A percentile compares a stretch with the other conserved stretches of the same genome.
phyloP scores from a whole-genome alignment of 2,329 filamentous ascomycete genomes.

The Graphilbum sp. region DNA sequence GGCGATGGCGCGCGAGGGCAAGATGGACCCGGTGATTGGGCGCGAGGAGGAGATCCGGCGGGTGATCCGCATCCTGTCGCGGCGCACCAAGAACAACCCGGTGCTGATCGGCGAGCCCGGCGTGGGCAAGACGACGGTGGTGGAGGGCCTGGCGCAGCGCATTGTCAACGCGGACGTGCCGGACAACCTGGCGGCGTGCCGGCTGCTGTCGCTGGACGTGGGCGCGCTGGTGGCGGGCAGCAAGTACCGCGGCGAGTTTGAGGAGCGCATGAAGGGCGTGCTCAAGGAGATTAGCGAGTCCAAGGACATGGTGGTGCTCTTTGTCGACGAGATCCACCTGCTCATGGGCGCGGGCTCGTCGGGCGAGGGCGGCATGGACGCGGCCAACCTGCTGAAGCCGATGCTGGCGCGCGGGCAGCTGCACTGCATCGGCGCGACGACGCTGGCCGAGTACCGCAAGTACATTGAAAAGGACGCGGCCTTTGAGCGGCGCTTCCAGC shows the following conservation, averaged over 20 bases:
- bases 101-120: constrained; percentile 95
- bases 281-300: constrained; percentile 91
- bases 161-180: constrained; percentile 96
- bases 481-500: constrained; percentile 96
- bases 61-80: constrained; percentile 78
- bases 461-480: constrained; percentile 98
- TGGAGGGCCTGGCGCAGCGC: constrained; percentile 85
- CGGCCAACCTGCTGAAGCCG: constrained; percentile 91
- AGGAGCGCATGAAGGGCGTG: constrained; percentile 98
- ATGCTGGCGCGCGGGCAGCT: constrained; percentile 95
- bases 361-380: constrained; percentile 96
- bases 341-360: constrained; percentile 94
- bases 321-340: constrained; percentile 96
- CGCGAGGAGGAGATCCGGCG: constrained; percentile 90
- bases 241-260: constrained; percentile 97
- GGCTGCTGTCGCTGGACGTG: constrained; percentile 85
- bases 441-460: constrained; percentile 87
- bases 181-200: constrained; percentile 86
- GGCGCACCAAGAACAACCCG: constrained; percentile 96
- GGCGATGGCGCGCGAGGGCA: constrained; percentile 85
- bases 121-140: constrained; percentile 96
- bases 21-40: constrained; percentile 94
- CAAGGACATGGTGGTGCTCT: constrained; percentile 93
- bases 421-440: constrained; percentile 96
- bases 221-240: constrained; percentile 89